phyloP scores from a whole-genome alignment of 2,329 filamentous ascomycete species.

The Stemphylium vesicarium region DNA sequence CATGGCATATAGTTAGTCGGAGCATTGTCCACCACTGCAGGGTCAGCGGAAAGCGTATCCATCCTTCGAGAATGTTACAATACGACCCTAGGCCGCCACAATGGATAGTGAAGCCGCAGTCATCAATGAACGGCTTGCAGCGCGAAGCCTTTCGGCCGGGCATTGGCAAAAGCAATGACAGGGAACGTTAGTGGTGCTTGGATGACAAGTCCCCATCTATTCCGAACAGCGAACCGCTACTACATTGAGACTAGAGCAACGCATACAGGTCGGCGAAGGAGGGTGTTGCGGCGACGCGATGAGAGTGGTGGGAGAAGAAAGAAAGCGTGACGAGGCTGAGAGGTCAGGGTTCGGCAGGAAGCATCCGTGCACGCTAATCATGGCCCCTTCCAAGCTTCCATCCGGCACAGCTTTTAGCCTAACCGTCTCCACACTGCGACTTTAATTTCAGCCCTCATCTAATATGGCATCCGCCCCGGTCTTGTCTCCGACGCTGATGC shows the following conservation, averaged over 20 bases:
- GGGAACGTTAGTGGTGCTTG: conserved; percentile 8
- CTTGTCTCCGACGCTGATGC: conserved; percentile 21
- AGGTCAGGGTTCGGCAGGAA: conserved; percentile 12
- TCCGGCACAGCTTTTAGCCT: conserved; percentile 40
- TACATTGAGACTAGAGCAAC: conserved; percentile 17
- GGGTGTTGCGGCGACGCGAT: conserved; percentile 20
- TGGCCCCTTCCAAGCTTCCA: conserved; percentile 31
- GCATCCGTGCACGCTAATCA: conserved; percentile 29
- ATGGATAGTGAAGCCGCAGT: conserved; percentile 29
- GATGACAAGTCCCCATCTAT: conserved; percentile 34
- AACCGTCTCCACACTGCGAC: conserved; percentile 30
- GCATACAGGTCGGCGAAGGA: conserved; percentile 17
- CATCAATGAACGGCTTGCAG: conserved; percentile 18
- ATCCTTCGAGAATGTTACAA: conserved; percentile 37
- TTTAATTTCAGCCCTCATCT: conserved; percentile 41
- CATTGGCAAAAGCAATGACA: conserved; percentile 21
- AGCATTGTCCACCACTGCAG: conserved; percentile 19
- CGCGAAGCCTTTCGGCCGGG: conserved; percentile 39
- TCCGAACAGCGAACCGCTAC: conserved; percentile 26
- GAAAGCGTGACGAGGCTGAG: conserved; percentile 35
- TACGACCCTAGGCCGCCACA: conserved; percentile 27
- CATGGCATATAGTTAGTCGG: conserved; percentile 17
- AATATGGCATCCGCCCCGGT: conserved; percentile 27
- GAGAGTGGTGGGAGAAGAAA: conserved; percentile 25
- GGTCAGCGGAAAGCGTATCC: conserved; percentile 19